Base-by-base conservation (phyloP, 257 asterid genomes). In the Euphrasia confusa region DNA sequence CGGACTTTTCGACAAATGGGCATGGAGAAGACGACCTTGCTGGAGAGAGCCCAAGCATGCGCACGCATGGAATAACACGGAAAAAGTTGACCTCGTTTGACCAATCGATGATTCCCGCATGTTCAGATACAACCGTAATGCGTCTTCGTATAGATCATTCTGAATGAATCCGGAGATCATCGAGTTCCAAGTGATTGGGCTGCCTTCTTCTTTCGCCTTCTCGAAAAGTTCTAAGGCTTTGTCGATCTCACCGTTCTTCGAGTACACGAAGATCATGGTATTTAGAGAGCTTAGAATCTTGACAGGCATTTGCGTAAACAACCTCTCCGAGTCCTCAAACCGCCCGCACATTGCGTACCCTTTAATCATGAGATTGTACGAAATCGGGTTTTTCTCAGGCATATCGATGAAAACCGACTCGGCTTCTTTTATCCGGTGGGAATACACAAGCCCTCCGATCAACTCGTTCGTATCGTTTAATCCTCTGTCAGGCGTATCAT, bases 131-230 rank as follows among this genome's bases (percentile, higher is more conserved):
- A 50, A 27, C 6, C 27, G 4, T 9, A 50, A 15, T 0, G 56
- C 56, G 27, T 50, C 56, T 18, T 50, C 56, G 10, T 50, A 18
- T 17, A n/a, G 27, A 6, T 50, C 56, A 9, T 50, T 50, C 15
- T 14, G 56, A 50, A 50, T 50, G 21, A 4, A 15, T n/a, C 56
- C 56, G 4, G 56, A 5, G 18, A 50, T 50, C 10, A 50, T 50
- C 56, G 56, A 50, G 56, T 50, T 50, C 56, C 56, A 50, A 5
- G 56, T 50, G 18, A 50, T 15, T 11, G 56, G 56, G 27, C 56
- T 50, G 28, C 17, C 27, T 17, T 50, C 56, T 14, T 15, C 27
- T 50, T 50, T 50, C 12, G 56, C 56, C 27, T 7, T 50, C 7
- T 50, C 56, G 10, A 50, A 50, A 17, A 50, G 56, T 9, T 50